phyloP scores from a whole-genome alignment of 108 stramenopile genomes.

The Craspedostauros australis region DNA sequence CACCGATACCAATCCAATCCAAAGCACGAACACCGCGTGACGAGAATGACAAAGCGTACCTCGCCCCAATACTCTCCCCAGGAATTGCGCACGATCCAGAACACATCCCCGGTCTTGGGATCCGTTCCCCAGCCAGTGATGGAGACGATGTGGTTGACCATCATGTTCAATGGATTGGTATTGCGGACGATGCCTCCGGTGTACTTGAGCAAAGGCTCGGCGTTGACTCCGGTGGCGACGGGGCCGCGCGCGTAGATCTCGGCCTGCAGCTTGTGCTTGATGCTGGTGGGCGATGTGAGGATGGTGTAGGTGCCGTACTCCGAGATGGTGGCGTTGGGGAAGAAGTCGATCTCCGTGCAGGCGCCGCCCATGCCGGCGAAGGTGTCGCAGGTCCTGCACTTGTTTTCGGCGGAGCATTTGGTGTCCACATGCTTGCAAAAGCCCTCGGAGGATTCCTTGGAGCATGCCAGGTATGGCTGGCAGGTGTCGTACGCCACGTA shows the following conservation, averaged over 20 bases:
- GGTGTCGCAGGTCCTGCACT: constrained; percentile 65
- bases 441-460: constrained; percentile 65
- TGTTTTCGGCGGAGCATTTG: constrained; percentile 57
- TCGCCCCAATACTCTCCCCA: constrained; percentile 49
- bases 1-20: no score
- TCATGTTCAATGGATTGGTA: constrained; percentile 26
- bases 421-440: constrained; percentile 74
- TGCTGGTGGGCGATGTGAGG: constrained; percentile 27
- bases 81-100: constrained; percentile 89
- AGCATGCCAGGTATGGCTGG: constrained; percentile 78
- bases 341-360: constrained; percentile 49
- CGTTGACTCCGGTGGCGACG: constrained; percentile 75
- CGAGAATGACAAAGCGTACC: no score
- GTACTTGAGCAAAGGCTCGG: constrained; percentile 67
- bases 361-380: constrained; percentile 39
- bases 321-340: constrained; percentile 81
- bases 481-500: constrained; percentile 77
- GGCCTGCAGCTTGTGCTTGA: constrained; percentile 70
- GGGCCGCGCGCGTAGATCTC: constrained; percentile 90
- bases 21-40: no score
- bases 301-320: constrained; percentile 84
- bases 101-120: constrained; percentile 36
- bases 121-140: constrained; percentile 82
- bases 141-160: constrained; percentile 67
- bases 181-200: constrained; percentile 51